phyloP scores from a whole-genome alignment of 208 protist species.

The Acanthamoeba healyi region DNA sequence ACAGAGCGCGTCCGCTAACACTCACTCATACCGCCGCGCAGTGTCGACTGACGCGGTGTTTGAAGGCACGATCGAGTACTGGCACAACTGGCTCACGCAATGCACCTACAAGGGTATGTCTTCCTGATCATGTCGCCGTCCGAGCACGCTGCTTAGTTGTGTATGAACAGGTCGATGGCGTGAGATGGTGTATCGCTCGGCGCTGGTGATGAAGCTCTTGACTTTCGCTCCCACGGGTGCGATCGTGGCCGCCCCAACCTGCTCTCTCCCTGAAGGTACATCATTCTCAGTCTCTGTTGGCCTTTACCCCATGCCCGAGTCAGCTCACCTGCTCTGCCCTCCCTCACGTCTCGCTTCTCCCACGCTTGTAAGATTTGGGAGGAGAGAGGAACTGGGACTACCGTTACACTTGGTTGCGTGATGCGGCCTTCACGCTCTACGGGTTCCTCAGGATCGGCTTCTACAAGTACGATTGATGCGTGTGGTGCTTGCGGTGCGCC shows the following conservation, averaged over 20 bases:
- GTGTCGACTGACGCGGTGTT: slow-evolving; percentile 70
- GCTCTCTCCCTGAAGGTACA: slow-evolving; percentile 80
- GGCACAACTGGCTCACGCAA: slow-evolving; percentile 84
- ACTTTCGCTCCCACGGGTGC: slow-evolving; percentile 84
- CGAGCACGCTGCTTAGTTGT: background rate
- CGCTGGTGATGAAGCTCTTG: slow-evolving; percentile 83
- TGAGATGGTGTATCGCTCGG: slow-evolving; percentile 82
- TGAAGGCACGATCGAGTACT: slow-evolving; percentile 81
- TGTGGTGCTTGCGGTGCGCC: background rate
- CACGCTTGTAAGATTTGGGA: slow-evolving; percentile 79
- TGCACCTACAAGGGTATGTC: slow-evolving; percentile 81
- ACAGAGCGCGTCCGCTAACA: background rate
- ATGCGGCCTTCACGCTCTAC: slow-evolving; percentile 86
- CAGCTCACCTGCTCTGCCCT: too few relatives aligned
- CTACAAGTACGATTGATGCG: slow-evolving; percentile 73
- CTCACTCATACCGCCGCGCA: background rate
- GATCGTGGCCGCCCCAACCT: slow-evolving; percentile 83
- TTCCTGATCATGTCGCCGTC: too few relatives aligned
- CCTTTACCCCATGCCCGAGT: too few relatives aligned
- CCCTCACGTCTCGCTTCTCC: too few relatives aligned
- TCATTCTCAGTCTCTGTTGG: background rate
- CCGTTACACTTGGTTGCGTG: slow-evolving; percentile 85
- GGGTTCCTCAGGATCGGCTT: slow-evolving; percentile 87
- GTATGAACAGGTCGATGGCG: slow-evolving; percentile 77
- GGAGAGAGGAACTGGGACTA: slow-evolving; percentile 87